Conservation (phyloP, 148 eudicot species). For the Silene latifolia region DNA sequence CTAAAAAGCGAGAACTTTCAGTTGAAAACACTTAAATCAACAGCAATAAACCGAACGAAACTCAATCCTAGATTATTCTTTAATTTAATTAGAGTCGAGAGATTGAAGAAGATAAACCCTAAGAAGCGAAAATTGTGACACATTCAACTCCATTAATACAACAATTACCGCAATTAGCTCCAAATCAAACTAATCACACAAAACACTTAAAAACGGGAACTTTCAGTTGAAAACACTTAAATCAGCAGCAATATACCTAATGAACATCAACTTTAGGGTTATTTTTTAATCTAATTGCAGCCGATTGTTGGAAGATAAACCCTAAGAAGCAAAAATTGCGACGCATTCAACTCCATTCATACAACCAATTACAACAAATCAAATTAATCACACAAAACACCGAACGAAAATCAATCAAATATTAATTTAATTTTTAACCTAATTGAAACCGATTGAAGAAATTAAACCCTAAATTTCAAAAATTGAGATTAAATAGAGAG, state of each 20-base stretch:
- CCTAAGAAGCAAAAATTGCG: neutral
- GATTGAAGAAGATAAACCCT: neutral
- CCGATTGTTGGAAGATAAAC: neutral
- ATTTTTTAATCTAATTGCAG: neutral
- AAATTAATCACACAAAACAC: neutral
- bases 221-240: neutral
- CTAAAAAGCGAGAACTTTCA: too few species aligned
- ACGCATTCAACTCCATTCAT: neutral
- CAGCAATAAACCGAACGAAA: neutral
- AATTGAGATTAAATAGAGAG: slow-evolving; percentile 8
- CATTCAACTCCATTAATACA: too few species aligned
- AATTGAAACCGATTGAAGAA: neutral
- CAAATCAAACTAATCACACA: neutral
- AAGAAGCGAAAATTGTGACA: neutral
- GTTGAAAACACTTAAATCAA: neutral
- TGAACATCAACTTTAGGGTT: neutral
- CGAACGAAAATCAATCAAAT: neutral
- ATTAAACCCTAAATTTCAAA: neutral
- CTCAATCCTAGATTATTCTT: neutral
- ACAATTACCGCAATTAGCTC: neutral
- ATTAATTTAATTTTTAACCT: neutral
- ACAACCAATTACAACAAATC: neutral
- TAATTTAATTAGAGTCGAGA: neutral
- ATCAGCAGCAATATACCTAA: neutral
- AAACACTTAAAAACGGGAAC: neutral